Conservation (phyloP, 345 rosid genomes). For the Brassica napus region DNA sequence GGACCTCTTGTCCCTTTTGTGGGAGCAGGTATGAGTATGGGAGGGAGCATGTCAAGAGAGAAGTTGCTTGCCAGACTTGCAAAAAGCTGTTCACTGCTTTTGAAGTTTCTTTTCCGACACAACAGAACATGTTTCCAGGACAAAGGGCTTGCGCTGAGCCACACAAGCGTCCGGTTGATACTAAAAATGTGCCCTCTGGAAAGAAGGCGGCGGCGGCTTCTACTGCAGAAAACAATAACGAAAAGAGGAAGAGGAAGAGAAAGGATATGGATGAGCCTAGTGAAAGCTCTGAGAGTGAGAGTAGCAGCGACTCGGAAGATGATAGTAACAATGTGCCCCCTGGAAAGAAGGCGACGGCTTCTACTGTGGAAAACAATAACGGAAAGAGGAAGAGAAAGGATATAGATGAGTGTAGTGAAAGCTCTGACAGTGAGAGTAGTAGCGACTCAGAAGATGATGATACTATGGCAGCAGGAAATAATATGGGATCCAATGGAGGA, state of each 20-base stretch:
- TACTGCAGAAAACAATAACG: constrained; percentile 45
- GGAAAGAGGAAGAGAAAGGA: constrained; percentile 53
- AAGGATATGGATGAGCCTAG: constrained; percentile 52
- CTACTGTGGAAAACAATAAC: constrained; percentile 46
- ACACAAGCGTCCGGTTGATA: constrained; percentile 32
- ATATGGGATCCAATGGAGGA: constrained; percentile 37
- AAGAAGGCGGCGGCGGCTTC: constrained; percentile 7
- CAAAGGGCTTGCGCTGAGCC: constrained; percentile 44
- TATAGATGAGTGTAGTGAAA: constrained; percentile 57
- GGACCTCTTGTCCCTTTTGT: constrained; percentile 83
- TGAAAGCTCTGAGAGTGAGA: constrained; percentile 56
- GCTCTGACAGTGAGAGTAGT: constrained; percentile 54
- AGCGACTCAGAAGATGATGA: constrained; percentile 53
- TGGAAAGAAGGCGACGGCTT: constrained; percentile 2
- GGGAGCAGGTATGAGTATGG: constrained; percentile 46
- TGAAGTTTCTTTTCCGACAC: constrained; percentile 43
- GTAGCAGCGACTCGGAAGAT: constrained; percentile 54
- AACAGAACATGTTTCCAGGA: constrained; percentile 19
- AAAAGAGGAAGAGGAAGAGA: constrained; percentile 48
- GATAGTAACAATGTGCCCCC: constrained; percentile 4
- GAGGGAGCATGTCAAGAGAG: constrained; percentile 42
- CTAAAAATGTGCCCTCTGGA: constrained; percentile 31
- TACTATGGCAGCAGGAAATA: constrained; percentile 35
- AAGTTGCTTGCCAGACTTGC: constrained; percentile 57
- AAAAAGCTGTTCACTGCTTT: constrained; percentile 55